Evolutionary conservation across 192 early-diverging fungal genomes (phyloP).

Genomic region (Coemansia sp.): DNA sequence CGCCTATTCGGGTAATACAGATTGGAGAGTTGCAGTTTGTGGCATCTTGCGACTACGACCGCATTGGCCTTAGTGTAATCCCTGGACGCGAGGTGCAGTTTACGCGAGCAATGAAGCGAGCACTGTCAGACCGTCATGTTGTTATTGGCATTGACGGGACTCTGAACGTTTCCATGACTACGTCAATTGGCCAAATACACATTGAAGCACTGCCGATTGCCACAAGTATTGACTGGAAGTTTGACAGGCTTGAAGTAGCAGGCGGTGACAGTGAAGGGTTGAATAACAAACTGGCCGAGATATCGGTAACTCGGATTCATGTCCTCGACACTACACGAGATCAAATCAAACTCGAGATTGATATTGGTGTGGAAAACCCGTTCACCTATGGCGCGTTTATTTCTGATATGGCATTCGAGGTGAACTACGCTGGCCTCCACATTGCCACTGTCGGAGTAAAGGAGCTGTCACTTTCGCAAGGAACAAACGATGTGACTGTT

Average conservation of each 20-base stretch:
- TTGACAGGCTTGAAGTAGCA: conserved; percentile 1
- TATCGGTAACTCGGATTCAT: conserved; percentile 24
- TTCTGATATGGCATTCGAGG: conserved; percentile 25
- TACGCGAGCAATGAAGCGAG: conserved; percentile 24
- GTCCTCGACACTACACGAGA: conserved; percentile 29
- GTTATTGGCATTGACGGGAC: conserved; percentile 23
- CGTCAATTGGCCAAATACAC: conserved; percentile 32
- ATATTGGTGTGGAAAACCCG: conserved; percentile 27
- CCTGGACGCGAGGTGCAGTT: conserved; percentile 22
- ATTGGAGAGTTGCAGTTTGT: conserved; percentile 14
- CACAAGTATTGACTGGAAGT: conserved; percentile 14
- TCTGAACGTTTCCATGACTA: conserved; percentile 21
- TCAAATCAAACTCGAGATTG: conserved; percentile 21
- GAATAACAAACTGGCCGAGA: not conserved
- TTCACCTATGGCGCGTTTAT: conserved; percentile 41
- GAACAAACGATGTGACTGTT: conserved; percentile 16
- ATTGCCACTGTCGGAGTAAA: conserved; percentile 31
- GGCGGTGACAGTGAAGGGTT: not conserved
- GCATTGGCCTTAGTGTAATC: conserved; percentile 23
- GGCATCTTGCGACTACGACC: conserved; percentile 28
- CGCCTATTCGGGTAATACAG: conserved; percentile 14
- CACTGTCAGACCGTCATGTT: conserved; percentile 17
- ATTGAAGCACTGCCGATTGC: conserved; percentile 24
- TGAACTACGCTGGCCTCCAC: conserved; percentile 31
- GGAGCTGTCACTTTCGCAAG: conserved; percentile 19